phyloP scores from a whole-genome alignment of 331 rosid species.

The Stylosanthes scabra region DNA sequence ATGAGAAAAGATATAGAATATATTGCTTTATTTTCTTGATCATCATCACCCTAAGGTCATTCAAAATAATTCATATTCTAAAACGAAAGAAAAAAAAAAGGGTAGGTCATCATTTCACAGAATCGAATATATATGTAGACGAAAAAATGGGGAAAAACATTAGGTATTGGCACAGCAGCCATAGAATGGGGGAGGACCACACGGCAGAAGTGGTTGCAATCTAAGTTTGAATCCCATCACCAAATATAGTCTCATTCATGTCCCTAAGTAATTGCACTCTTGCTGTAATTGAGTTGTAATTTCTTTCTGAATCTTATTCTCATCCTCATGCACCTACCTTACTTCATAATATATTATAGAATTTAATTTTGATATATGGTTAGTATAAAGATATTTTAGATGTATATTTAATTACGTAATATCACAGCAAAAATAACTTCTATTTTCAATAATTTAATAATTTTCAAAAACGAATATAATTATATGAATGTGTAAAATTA shows the following conservation, averaged over 20 bases:
- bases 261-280: background rate
- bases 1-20: background rate
- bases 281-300: background rate
- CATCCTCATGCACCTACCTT: background rate
- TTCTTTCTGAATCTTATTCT: background rate
- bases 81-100: background rate
- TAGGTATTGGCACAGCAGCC: slow-evolving; percentile 13
- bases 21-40: background rate
- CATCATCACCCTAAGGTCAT: too few relatives aligned
- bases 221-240: slow-evolving; percentile 1
- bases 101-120: slow-evolving; percentile 3
- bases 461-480: too few relatives aligned
- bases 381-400: too few relatives aligned
- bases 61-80: too few relatives aligned
- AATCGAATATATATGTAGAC: background rate
- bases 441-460: too few relatives aligned
- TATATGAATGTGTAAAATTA: too few relatives aligned
- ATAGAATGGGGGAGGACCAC: slow-evolving; percentile 14
- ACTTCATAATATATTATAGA: background rate
- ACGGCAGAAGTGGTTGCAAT: slow-evolving; percentile 5
- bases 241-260: background rate
- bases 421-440: too few relatives aligned
- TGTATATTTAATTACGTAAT: too few relatives aligned
- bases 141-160: slow-evolving; percentile 1
- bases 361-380: too few relatives aligned